Evolutionary conservation across 345 rosid species (phyloP), one percentile per base, ranked within the genome.

Genomic region (Streptanthus diversifolius): DNA sequence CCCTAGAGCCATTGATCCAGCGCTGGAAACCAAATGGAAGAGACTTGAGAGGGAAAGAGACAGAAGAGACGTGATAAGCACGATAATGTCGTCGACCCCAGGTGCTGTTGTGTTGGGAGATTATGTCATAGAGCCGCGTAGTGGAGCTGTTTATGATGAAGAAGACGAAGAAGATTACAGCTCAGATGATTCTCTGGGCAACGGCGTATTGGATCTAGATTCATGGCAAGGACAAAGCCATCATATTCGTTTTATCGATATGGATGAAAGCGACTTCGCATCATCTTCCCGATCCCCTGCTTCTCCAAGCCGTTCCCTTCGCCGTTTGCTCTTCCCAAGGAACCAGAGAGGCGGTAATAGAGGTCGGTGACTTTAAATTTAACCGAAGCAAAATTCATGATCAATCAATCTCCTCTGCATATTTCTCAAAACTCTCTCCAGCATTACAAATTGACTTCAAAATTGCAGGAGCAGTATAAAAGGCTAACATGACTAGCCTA

Each of bases 21-120:
- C 75, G 33, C 76, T 72, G 7, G 85, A 92, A 77, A 87, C 82
- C 49, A 82, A 90, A 81, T 88, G 96, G 96, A 93, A 87, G 83
- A 83, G 79, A 58, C 84, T 86, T 6, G 97, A 88, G 80, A 54
- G 82, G 57, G 91, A 83, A 48, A 81, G 90, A 62, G 97, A 86
- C 68, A 71, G 85, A 70, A 74, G 72, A 48, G 96, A 93, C 37
- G 93, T 87, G 45, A 93, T 90, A 66, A 87, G 91, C 69, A 85
- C 89, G 19, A 77, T 88, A 10, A 84, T 88, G 80, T 93, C 93
- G 14, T 87, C 95, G 12, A 83, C 82, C 0, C 93, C 97, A 2
- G 95, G 93, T 52, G 97, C 96, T 30, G 49, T 87, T 52, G 88
- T 93, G 59, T 51, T 90, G 49, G 98, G 97, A 33, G 97, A 93